Percentiles rank a stretch among this genome's conserved stretches.
phyloP scores from a whole-genome alignment of 768 basidiomycete genomes.

The Mycena floridula region DNA sequence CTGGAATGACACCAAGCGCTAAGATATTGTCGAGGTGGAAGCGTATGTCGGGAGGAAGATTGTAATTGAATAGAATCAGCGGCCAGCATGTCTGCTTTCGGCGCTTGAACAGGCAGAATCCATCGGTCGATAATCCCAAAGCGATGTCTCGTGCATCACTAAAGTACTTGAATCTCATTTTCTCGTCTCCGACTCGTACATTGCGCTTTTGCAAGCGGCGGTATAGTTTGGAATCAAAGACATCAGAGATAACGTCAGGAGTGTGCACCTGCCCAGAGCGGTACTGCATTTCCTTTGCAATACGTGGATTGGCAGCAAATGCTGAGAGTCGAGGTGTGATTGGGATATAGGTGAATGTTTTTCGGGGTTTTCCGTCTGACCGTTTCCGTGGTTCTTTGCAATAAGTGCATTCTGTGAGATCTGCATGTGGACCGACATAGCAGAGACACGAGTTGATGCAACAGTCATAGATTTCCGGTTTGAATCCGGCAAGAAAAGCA shows the following conservation, averaged over 20 bases:
- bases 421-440: constrained; percentile 25
- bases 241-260: constrained; percentile 13
- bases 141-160: constrained; percentile 25
- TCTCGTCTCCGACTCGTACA: constrained; percentile 17
- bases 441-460: constrained; percentile 36
- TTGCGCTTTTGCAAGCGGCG: constrained; percentile 3
- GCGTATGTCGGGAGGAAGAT: too few species aligned
- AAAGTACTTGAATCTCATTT: constrained; percentile 20
- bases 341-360: constrained; percentile 30
- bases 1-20: constrained; percentile 24
- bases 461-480: constrained; percentile 25
- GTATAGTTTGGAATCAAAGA: constrained; percentile 25
- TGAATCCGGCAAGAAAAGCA: constrained; percentile 18
- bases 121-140: constrained; percentile 27
- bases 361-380: constrained; percentile 14
- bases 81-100: too few species aligned
- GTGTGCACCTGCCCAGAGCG: background rate
- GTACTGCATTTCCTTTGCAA: background rate
- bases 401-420: constrained; percentile 24
- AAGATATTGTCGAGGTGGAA: constrained; percentile 21
- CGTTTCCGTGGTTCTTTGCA: constrained; percentile 25
- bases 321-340: constrained; percentile 30
- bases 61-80: too few species aligned
- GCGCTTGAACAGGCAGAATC: constrained; percentile 25
- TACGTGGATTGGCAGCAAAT: too few species aligned